Conservation (phyloP, 129 eudicot species). For the Centella asiatica region DNA sequence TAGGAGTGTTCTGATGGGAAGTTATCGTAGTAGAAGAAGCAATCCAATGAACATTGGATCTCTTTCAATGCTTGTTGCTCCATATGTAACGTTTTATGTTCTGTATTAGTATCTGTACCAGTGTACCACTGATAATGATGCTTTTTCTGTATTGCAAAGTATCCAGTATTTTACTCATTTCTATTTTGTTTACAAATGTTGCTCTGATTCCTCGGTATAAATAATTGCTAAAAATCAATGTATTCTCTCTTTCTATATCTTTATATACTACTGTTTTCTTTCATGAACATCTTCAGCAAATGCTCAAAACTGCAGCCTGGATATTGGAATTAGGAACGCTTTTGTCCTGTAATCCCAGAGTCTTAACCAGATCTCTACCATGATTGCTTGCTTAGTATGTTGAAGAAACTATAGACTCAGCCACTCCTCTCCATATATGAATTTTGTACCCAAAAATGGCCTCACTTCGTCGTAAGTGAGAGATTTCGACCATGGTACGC, state of each 20-base stretch:
- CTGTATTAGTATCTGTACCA: not conserved
- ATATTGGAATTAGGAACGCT: no score
- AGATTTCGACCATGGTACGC: slow-evolving; percentile 62
- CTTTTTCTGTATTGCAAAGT: no score
- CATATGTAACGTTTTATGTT: slow-evolving; percentile 6
- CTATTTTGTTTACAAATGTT: not conserved
- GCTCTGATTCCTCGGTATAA: not conserved
- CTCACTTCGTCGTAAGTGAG: slow-evolving; percentile 34
- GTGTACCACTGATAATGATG: slow-evolving; percentile 10
- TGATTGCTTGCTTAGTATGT: not conserved
- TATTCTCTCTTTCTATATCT: no score
- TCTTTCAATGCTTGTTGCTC: not conserved
- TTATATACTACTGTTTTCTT: no score
- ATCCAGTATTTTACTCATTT: not conserved
- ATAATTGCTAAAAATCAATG: no score
- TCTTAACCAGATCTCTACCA: no score
- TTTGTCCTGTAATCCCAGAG: not conserved
- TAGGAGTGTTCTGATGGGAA: slow-evolving; percentile 7
- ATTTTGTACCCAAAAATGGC: slow-evolving; percentile 45
- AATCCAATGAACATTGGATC: slow-evolving; percentile 4
- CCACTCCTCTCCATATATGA: slow-evolving; percentile 68
- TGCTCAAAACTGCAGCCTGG: no score
- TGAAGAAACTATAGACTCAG: slow-evolving; percentile 34
- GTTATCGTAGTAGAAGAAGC: slow-evolving; percentile 3
- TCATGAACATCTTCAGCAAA: no score